A percentile compares a stretch with the other conserved stretches of the same genome.
Evolutionary conservation across 805 yeast genomes (phyloP).

Genomic region (Spathaspora sp.): DNA sequence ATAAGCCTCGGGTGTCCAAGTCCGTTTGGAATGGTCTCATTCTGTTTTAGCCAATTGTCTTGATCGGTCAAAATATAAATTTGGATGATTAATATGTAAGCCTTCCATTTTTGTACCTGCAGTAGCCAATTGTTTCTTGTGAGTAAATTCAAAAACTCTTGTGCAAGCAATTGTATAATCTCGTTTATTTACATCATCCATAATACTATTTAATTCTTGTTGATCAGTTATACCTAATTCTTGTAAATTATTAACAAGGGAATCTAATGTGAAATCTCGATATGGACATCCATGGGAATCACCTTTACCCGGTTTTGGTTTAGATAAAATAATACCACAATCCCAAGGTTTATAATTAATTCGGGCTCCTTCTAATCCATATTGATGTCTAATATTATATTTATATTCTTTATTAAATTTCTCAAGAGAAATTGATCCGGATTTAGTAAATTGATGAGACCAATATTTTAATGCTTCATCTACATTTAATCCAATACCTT

Average conservation of each 20-base stretch:
- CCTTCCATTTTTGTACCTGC: slow-evolving; percentile 39
- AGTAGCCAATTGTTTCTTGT: slow-evolving; percentile 39
- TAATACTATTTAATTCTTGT: slow-evolving; percentile 52
- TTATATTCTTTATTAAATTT: slow-evolving; percentile 83
- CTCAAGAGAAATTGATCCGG: slow-evolving; percentile 55
- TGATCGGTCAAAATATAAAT: slow-evolving; percentile 78
- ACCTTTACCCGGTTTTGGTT: slow-evolving; percentile 62
- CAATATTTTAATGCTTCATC: slow-evolving; percentile 90
- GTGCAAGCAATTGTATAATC: slow-evolving; percentile 88
- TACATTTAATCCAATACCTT: slow-evolving; percentile 82
- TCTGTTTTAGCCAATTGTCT: slow-evolving; percentile 45
- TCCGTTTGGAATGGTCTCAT: too few relatives aligned
- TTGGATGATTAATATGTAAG: slow-evolving; percentile 77
- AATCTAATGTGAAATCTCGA: slow-evolving; percentile 67
- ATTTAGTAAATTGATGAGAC: slow-evolving; percentile 64
- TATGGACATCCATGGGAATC: slow-evolving; percentile 95
- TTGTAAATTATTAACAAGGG: slow-evolving; percentile 51
- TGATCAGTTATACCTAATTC: slow-evolving; percentile 65
- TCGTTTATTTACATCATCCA: slow-evolving; percentile 63
- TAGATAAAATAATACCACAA: slow-evolving; percentile 71
- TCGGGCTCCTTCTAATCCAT: slow-evolving; percentile 89
- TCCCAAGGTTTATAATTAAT: slow-evolving; percentile 83
- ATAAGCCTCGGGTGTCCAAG: too few relatives aligned
- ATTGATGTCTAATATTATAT: slow-evolving; percentile 83
- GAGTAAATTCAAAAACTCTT: slow-evolving; percentile 75